These are phyloP conservation scores for Rhinocladiella mackenziei DNA, from an alignment of 2,329 filamentous ascomycete species.

Conservation along the genomic window DNA sequence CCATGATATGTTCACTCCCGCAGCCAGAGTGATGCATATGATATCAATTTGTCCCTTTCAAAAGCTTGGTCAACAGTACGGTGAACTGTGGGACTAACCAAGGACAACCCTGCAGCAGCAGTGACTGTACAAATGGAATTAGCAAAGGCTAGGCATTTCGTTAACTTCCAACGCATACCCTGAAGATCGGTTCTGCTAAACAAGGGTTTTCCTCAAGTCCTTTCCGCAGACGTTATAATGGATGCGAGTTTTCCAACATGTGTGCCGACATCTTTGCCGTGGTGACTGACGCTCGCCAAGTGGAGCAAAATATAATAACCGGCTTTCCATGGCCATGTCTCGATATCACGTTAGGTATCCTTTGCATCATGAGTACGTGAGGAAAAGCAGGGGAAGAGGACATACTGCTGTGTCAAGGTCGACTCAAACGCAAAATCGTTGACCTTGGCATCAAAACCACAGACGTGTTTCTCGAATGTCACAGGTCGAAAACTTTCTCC, in stretches of 20 bases:
- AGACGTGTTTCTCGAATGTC: slow-evolving; percentile 69
- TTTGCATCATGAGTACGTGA: slow-evolving; percentile 33
- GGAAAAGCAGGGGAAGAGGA: not conserved
- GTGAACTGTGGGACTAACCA: slow-evolving; percentile 71
- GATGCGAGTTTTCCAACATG: slow-evolving; percentile 56
- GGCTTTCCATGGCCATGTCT: slow-evolving; percentile 68
- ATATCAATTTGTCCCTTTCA: slow-evolving; percentile 68
- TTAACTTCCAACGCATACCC: slow-evolving; percentile 44
- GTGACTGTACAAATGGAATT: slow-evolving; percentile 20
- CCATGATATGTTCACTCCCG: slow-evolving; percentile 79
- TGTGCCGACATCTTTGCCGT: slow-evolving; percentile 66
- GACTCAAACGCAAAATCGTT: slow-evolving; percentile 80
- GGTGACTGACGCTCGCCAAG: slow-evolving; percentile 63
- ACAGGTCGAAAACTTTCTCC: slow-evolving; percentile 78
- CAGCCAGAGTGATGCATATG: slow-evolving; percentile 80
- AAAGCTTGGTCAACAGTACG: slow-evolving; percentile 64
- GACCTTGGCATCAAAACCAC: slow-evolving; percentile 59
- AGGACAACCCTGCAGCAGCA: slow-evolving; percentile 31
- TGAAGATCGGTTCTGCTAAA: slow-evolving; percentile 58
- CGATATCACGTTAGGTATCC: slow-evolving; percentile 62
- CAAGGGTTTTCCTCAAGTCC: slow-evolving; percentile 50
- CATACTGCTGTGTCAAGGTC: slow-evolving; percentile 57
- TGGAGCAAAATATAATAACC: slow-evolving; percentile 79
- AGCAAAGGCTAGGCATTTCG: slow-evolving; percentile 25
- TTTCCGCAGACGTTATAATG: slow-evolving; percentile 60